phyloP scores from a whole-genome alignment of 805 yeast species.

The Candida xiaguanensis region DNA sequence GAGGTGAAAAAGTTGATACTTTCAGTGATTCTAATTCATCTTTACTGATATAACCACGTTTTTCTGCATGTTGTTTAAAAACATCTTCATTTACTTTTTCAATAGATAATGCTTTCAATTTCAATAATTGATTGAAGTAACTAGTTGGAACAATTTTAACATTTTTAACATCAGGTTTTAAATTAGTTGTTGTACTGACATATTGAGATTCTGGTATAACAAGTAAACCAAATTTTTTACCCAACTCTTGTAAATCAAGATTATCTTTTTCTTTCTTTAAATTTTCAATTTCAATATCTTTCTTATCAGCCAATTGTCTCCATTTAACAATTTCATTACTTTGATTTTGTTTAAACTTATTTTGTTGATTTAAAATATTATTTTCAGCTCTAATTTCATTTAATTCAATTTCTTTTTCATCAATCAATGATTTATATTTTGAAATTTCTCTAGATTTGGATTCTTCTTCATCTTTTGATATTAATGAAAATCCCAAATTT shows the following conservation, averaged over 20 bases:
- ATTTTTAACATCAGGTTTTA: constrained; percentile 50
- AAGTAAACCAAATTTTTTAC: constrained; percentile 45
- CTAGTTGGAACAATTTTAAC: constrained; percentile 63
- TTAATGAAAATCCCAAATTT: constrained; percentile 22
- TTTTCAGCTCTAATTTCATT: constrained; percentile 16
- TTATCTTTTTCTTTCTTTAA: constrained; percentile 18
- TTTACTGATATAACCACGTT: constrained; percentile 44
- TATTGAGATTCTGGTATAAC: constrained; percentile 58
- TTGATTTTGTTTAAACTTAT: constrained; percentile 5
- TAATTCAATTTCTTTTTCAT: constrained; percentile 29
- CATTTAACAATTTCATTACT: background rate
- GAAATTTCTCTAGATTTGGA: constrained; percentile 15
- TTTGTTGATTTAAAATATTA: constrained; percentile 1
- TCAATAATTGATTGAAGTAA: constrained; percentile 56
- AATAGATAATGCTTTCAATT: constrained; percentile 40
- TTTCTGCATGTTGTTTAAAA: constrained; percentile 43
- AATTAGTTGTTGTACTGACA: constrained; percentile 59
- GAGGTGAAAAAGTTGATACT: constrained; percentile 9
- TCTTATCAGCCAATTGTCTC: constrained; percentile 10
- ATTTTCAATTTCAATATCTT: constrained; percentile 12
- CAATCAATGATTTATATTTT: constrained; percentile 21
- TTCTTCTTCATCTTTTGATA: constrained; percentile 18
- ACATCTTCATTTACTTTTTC: constrained; percentile 45
- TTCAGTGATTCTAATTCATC: constrained; percentile 22
- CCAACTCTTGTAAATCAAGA: constrained; percentile 31